phyloP scores from a whole-genome alignment of 179 eudicot genomes.

The Beta macrorhiza region DNA sequence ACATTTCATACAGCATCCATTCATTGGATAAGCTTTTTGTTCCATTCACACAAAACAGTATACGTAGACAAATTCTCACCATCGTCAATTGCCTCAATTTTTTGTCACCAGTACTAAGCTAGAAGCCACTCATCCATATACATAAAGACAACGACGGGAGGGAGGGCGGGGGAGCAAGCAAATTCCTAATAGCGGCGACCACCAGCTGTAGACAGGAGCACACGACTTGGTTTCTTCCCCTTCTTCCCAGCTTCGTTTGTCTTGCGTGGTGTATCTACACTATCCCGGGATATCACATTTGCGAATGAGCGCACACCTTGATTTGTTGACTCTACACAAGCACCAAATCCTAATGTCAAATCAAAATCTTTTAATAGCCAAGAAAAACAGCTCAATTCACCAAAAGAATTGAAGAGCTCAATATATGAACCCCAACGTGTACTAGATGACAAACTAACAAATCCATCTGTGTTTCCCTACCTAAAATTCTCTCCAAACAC shows the following conservation, averaged over 20 bases:
- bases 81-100: slow-evolving; percentile 16
- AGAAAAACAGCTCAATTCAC: neutral
- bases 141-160: neutral
- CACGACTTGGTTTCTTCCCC: slow-evolving; percentile 78
- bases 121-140: neutral
- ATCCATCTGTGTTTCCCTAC: neutral
- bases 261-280: slow-evolving; percentile 38
- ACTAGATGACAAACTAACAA: neutral
- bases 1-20: neutral
- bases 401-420: neutral
- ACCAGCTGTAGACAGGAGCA: slow-evolving; percentile 85
- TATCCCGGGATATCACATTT: slow-evolving; percentile 59
- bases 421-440: neutral
- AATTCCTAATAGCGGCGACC: slow-evolving; percentile 71
- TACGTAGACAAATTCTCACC: neutral
- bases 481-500: neutral
- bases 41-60: neutral
- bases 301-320: slow-evolving; percentile 67
- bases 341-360: slow-evolving; percentile 5
- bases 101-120: slow-evolving; percentile 2
- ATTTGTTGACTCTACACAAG: slow-evolving; percentile 45
- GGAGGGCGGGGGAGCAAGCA: neutral
- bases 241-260: slow-evolving; percentile 59
- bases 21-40: neutral
- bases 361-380: neutral